phyloP scores from a whole-genome alignment of 352 stramenopile species.

The Phytophthora sojae region DNA sequence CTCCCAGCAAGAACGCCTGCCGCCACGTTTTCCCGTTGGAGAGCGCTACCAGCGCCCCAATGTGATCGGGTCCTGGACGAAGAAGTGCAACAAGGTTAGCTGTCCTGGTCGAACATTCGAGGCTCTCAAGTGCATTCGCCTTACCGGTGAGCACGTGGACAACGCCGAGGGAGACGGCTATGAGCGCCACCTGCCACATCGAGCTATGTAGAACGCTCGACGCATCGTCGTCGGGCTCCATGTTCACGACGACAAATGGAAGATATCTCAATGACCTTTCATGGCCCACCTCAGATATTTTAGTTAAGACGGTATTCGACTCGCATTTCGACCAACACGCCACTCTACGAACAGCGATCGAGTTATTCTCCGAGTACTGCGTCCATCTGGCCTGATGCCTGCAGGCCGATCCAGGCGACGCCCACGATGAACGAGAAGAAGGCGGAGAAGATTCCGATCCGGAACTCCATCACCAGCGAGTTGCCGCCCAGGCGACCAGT shows the following conservation, averaged over 20 bases:
- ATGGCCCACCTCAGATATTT: not conserved
- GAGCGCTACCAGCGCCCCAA: conserved; percentile 88
- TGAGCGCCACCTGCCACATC: conserved; percentile 38
- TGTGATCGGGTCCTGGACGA: conserved; percentile 81
- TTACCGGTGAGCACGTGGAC: conserved; percentile 68
- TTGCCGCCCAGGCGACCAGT: conserved; percentile 46
- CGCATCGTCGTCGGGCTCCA: conserved; percentile 3
- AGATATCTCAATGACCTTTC: not conserved
- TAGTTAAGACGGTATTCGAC: no score
- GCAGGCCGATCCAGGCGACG: conserved; percentile 79
- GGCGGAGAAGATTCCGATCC: conserved; percentile 76
- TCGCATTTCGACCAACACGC: no score
- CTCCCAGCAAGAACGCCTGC: conserved; percentile 76
- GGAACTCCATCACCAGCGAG: conserved; percentile 66
- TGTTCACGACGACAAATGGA: conserved; percentile 2
- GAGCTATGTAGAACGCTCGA: conserved; percentile 22
- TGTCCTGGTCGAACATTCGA: no score
- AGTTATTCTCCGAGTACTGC: conserved; percentile 70
- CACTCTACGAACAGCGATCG: no score
- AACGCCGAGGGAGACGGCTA: conserved; percentile 52
- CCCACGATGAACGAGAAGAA: conserved; percentile 80
- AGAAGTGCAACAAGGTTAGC: no score
- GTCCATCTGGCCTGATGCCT: conserved; percentile 72
- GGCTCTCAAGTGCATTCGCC: not conserved
- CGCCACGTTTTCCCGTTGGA: conserved; percentile 70